Percentiles rank a stretch among this genome's conserved stretches.
Conservation (phyloP, 2,329 filamentous ascomycete genomes). For the Trichoderma aggressivum region DNA sequence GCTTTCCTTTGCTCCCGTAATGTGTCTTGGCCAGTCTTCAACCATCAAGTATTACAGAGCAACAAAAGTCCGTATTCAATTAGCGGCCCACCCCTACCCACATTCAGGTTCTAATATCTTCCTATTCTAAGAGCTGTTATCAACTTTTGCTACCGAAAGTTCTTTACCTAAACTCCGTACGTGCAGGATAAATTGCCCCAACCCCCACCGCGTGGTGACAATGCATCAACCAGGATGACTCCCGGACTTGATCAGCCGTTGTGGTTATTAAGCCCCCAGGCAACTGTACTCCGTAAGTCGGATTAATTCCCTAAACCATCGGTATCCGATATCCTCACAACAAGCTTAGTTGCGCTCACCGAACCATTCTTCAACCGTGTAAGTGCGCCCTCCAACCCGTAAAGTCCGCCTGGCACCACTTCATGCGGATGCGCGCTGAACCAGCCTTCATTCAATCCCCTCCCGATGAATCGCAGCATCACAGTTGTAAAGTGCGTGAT, state of each 20-base stretch:
- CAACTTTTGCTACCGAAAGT: not conserved
- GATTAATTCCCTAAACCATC: not conserved
- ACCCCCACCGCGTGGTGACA: not conserved
- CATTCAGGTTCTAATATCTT: not conserved
- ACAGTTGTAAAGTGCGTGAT: slow-evolving; percentile 4
- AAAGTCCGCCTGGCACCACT: slow-evolving; percentile 19
- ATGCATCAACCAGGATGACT: not conserved
- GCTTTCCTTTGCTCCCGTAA: not conserved
- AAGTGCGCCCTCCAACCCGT: slow-evolving; percentile 16
- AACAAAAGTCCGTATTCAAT: not conserved
- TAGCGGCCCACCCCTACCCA: not conserved
- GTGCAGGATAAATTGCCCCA: not conserved
- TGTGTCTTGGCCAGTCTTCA: not conserved
- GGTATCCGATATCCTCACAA: not conserved
- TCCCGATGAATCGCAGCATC: not conserved
- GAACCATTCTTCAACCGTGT: slow-evolving; percentile 16
- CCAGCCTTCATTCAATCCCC: slow-evolving; percentile 20
- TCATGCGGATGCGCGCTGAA: slow-evolving; percentile 20
- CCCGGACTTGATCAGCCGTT: not conserved
- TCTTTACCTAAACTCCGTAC: not conserved
- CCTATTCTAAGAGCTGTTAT: not conserved
- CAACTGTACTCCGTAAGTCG: not conserved
- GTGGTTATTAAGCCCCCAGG: not conserved
- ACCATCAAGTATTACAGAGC: not conserved
- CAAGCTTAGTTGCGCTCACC: slow-evolving; percentile 13